Conservation (phyloP, 768 basidiomycete species). For the Clathrus columnatus region DNA sequence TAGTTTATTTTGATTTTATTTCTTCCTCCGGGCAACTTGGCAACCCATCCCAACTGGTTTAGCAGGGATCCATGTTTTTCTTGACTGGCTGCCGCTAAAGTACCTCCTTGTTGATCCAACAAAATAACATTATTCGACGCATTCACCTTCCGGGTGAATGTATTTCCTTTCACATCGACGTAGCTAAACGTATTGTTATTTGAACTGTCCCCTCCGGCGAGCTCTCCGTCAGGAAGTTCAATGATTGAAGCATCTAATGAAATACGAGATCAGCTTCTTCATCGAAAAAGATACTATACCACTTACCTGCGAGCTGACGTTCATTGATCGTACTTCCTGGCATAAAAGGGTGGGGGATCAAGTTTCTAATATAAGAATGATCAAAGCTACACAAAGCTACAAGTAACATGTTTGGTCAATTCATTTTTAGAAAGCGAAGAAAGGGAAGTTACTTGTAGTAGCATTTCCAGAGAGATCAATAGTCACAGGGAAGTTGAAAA, state of each 20-base stretch:
- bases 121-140: conserved; percentile 55
- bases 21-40: conserved; percentile 30
- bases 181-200: conserved; percentile 63
- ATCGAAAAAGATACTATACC: neutral
- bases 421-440: neutral
- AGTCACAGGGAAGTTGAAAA: conserved; percentile 45
- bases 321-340: conserved; percentile 48
- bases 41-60: conserved; percentile 9
- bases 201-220: conserved; percentile 53
- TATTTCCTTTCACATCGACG: conserved; percentile 49
- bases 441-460: conserved; percentile 24
- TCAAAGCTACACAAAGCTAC: conserved; percentile 47
- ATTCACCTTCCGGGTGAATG: conserved; percentile 50
- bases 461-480: conserved; percentile 31
- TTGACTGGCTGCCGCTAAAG: conserved; percentile 23
- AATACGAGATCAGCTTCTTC: conserved; percentile 1
- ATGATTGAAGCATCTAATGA: conserved; percentile 42
- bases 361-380: conserved; percentile 56
- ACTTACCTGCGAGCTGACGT: conserved; percentile 46
- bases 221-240: conserved; percentile 34
- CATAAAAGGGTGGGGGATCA: conserved; percentile 51
- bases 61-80: neutral
- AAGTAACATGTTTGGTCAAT: neutral
- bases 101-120: conserved; percentile 48
- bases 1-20: neutral